Conservation (phyloP, 148 eudicot species). For the Rhododendron molle region DNA sequence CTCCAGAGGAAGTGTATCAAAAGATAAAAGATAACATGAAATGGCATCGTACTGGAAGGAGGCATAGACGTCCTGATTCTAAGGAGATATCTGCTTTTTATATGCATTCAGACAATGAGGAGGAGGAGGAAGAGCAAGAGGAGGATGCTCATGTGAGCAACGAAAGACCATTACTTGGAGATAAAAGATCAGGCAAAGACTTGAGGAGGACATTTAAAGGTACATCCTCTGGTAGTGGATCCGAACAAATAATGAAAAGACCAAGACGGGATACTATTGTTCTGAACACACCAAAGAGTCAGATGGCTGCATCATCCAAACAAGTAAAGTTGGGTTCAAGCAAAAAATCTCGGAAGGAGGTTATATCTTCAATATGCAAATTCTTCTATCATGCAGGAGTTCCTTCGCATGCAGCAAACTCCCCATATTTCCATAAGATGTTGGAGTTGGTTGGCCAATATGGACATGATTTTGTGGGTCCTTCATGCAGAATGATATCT, state of each 20-base stretch:
- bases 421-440: constrained; percentile 83
- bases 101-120: constrained; percentile 74
- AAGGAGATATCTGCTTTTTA: constrained; percentile 60
- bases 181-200: constrained; percentile 44
- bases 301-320: constrained; percentile 35
- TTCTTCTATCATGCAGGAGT: constrained; percentile 89
- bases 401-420: constrained; percentile 66
- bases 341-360: constrained; percentile 66
- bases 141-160: constrained; percentile 46
- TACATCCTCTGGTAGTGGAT: constrained; percentile 44
- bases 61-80: constrained; percentile 62
- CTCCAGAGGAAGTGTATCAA: constrained; percentile 84
- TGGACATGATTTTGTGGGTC: constrained; percentile 69
- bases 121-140: constrained; percentile 69
- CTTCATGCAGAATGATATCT: constrained; percentile 61
- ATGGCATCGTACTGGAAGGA: constrained; percentile 95
- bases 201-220: constrained; percentile 42
- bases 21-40: constrained; percentile 94
- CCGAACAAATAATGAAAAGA: constrained; percentile 52
- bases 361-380: constrained; percentile 72
- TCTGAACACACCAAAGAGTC: constrained; percentile 41
- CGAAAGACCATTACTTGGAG: constrained; percentile 41
- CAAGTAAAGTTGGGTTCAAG: constrained; percentile 34
- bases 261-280: constrained; percentile 39
- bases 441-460: constrained; percentile 77